phyloP scores from a whole-genome alignment of 345 rosid species.

The Hypericum androsaemum region DNA sequence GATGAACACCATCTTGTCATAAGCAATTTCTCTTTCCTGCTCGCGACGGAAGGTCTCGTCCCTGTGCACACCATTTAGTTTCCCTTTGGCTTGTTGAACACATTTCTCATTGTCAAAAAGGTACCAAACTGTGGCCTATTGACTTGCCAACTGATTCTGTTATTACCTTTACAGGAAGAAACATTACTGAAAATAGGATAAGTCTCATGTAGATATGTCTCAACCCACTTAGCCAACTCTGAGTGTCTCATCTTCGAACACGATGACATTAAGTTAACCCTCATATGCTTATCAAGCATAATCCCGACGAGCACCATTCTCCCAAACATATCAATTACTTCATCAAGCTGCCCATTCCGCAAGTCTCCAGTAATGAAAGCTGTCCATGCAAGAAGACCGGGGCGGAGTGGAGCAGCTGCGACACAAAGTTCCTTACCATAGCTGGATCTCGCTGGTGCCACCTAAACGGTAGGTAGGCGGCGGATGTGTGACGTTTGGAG shows the following conservation, averaged over 20 bases:
- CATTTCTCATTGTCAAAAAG: no score
- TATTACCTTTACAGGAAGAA: no score
- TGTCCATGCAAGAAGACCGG: conserved; percentile 35
- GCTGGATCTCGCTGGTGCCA: conserved; percentile 1
- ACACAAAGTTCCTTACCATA: neutral
- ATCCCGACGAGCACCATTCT: conserved; percentile 29
- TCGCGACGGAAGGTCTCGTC: no score
- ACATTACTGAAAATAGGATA: no score
- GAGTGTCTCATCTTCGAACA: conserved; percentile 55
- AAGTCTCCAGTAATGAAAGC: conserved; percentile 55
- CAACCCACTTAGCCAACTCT: conserved; percentile 50
- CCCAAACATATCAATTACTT: conserved; percentile 34
- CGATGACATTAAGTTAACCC: conserved; percentile 58
- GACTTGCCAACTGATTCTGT: no score
- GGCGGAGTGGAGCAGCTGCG: conserved; percentile 4
- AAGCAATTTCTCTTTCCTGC: no score
- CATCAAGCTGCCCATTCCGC: conserved; percentile 45
- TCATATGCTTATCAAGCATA: conserved; percentile 47
- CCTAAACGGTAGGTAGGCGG: conserved; percentile 5
- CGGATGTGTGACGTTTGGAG: conserved; percentile 3
- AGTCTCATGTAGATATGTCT: conserved; percentile 34
- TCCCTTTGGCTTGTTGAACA: no score
- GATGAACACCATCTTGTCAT: no score
- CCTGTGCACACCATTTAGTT: no score
- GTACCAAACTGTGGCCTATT: no score